Base-by-base conservation (phyloP, 192 early-diverging fungal species). In the Funneliformis geosporum region DNA sequence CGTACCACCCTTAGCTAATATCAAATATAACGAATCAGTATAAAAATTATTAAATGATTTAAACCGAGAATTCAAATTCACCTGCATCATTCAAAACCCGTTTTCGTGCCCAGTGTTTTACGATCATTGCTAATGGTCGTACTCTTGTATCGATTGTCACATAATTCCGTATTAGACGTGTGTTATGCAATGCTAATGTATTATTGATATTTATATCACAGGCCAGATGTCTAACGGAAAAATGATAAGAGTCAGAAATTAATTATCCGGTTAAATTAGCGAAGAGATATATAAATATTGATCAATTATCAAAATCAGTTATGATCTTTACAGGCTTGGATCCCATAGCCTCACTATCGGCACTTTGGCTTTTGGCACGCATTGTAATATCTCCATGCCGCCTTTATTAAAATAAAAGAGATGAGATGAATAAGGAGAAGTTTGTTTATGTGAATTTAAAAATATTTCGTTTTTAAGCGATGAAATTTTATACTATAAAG, bases 131-230 rank as follows among this genome's bases (percentile, higher is more conserved):
- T 79, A 99, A 88, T 1, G 94, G 96, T 43, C 91, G 88, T n/a
- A 98, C 95, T 14, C 96, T 90, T 16, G 91, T 85, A 83, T 98
- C 96, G 39, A 96, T 88, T 8, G 87, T 89, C 8, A 97, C 95
- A 89, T 97, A 97, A 8, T 93, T 93, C 83, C 92, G 90, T 80
- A 99, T 92, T 89, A 98, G 90, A 44, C 87, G 84, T 28, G 97
- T 96, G 83, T 99, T 99, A 81, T 93, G 87, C 60, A 99, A 83
- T 14, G 96, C 96, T 60, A 96, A 80, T 2, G 94, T 91, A 84
- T 96, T 98, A 86, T 98, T 98, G 71, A 99, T 91, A 85, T 97
- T 97, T 80, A 96, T 93, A 81, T 99, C 97, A 75, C 95, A 96
- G 3, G 94, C 90, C 11, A 96, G 78, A 38, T 89, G 71, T 64